Evolutionary conservation across 2,329 filamentous ascomycete species (phyloP), one percentile per base, ranked within the genome.

Genomic region (Gyromitra esculenta): DNA sequence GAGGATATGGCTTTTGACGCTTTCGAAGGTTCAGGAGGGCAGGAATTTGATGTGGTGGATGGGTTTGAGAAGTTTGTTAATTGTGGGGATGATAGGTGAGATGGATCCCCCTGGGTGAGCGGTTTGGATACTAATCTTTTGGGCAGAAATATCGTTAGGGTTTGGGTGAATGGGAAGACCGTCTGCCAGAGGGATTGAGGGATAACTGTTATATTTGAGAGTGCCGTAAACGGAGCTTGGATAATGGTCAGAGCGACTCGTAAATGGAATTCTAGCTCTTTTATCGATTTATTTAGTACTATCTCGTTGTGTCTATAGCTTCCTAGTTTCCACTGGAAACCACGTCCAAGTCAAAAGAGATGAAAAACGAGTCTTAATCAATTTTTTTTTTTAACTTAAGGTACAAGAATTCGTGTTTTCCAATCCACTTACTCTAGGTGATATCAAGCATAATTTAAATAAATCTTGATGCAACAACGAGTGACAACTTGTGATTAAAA

Each of bases 161-260:
- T 81, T 69, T 81, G 79, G 79, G 79, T 81, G n/a, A 37, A 57
- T n/a, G 54, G 54, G 25, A 57, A 37, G 31, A 57, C 54, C 13
- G 54, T 57, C 13, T 57, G 54, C 5, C 54, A 57, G 54, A 57
- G 54, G 13, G 54, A 57, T 13, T 57, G 15, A 57, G 31, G 5
- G 11, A 15, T n/a, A 8, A 13, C 8, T 13, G 41, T 45, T 11
- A 45, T 3, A 3, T n/a, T 11, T 31, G 21, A 31, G 6, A n/a
- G 45, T 5, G 15, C 8, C 45, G 18, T 50, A n/a, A 9, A n/a
- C 9, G 18, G 7, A 21, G 21, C 21, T 5, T 11, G 13, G 13
- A 54, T 13, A 54, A 54, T 31, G 18, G 13, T 18, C 5, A 21
- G 9, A 25, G 5, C 3, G 18, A 31, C 21, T 31, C 21, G 21